Conservation (phyloP, 2,329 filamentous ascomycete genomes). For the Ascochyta pisi region DNA sequence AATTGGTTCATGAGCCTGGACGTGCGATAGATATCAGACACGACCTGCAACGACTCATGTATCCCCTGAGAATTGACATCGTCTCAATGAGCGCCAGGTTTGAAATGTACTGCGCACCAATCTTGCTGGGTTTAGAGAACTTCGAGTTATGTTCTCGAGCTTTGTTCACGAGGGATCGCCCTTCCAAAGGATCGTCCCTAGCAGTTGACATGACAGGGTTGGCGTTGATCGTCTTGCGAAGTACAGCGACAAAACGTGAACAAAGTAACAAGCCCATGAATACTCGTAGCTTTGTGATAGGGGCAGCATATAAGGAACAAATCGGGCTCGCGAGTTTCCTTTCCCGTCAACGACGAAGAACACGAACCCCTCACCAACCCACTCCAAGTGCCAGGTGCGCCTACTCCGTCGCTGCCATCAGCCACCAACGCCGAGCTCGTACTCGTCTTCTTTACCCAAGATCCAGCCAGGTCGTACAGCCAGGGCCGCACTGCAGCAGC, state of each 20-base stretch:
- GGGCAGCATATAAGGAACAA: too few species aligned
- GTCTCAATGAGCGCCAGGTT: background rate
- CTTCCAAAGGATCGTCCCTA: background rate
- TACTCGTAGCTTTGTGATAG: too few species aligned
- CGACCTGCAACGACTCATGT: background rate
- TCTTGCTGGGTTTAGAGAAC: background rate
- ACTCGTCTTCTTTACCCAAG: background rate
- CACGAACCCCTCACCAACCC: background rate
- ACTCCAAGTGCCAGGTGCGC: slow-evolving; percentile 5
- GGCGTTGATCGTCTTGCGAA: background rate
- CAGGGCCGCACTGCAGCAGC: background rate
- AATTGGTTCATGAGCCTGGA: background rate
- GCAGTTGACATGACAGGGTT: background rate
- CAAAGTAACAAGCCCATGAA: background rate
- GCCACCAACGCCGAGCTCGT: slow-evolving; percentile 7
- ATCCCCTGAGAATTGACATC: background rate
- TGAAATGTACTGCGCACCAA: background rate
- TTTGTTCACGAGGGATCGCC: background rate
- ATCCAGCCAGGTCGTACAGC: background rate
- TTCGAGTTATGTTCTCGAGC: background rate
- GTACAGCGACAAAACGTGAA: background rate
- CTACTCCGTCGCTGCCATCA: background rate
- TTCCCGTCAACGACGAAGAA: background rate
- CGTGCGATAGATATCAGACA: background rate
- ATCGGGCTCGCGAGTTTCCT: too few species aligned